Evolutionary conservation across 257 asterid genomes (phyloP).

Genomic region (Solanum boliviense): DNA sequence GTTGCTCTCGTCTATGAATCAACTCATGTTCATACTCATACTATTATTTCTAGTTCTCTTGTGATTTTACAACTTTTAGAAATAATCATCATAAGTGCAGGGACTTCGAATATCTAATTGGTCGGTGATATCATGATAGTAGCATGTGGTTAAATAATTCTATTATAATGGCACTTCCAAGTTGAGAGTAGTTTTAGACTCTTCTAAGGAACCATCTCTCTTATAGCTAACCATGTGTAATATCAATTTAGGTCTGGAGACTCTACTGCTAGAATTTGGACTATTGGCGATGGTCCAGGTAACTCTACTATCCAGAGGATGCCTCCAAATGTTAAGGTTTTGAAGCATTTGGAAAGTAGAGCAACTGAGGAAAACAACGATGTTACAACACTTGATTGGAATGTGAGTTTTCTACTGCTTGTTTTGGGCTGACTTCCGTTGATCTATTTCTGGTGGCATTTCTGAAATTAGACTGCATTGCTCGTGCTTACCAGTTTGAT

Average conservation of each 20-base stretch:
- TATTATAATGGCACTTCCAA: too few relatives aligned
- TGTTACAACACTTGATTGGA: constrained; percentile 96
- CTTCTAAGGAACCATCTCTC: neutral
- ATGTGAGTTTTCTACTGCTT: constrained; percentile 34
- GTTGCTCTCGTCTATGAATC: neutral
- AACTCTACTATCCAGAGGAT: constrained; percentile 52
- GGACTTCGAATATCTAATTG: neutral
- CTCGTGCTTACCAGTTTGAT: neutral
- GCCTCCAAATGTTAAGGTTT: constrained; percentile 42
- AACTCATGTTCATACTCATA: neutral
- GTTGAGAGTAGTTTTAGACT: neutral
- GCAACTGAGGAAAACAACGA: constrained; percentile 86
- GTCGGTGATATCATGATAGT: neutral
- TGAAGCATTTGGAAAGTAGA: constrained; percentile 75
- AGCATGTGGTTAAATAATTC: neutral
- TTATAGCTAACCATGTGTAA: neutral
- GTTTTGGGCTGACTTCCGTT: neutral
- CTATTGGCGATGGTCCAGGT: constrained; percentile 48
- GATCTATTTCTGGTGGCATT: neutral
- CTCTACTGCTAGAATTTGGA: constrained; percentile 95
- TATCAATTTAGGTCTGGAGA: constrained; percentile 65
- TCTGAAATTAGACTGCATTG: neutral
- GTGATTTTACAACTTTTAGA: neutral
- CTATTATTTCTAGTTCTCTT: neutral
- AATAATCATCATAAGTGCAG: neutral